These are phyloP conservation scores for Ophiosphaerella herpotricha DNA, from an alignment of 2,329 filamentous ascomycete genomes.

Conservation along the genomic window DNA sequence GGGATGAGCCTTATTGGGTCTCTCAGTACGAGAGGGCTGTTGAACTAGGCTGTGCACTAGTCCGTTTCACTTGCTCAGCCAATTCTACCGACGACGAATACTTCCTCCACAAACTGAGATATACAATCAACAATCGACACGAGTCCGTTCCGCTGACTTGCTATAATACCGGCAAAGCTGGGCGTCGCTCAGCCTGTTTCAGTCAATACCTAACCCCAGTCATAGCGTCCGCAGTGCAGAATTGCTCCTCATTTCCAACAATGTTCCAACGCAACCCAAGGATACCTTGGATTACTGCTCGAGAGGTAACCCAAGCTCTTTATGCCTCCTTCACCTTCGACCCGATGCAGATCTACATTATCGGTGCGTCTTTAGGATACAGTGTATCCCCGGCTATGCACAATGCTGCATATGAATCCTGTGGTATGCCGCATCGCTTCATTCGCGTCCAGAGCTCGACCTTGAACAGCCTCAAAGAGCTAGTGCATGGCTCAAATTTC, in stretches of 20 bases:
- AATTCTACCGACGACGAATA: constrained; percentile 65
- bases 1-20: constrained; percentile 62
- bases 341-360: constrained; percentile 72
- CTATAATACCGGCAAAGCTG: constrained; percentile 67
- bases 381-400: constrained; percentile 81
- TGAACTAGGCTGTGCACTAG: constrained; percentile 63
- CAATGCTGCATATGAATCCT: constrained; percentile 67
- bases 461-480: constrained; percentile 65
- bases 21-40: constrained; percentile 64
- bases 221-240: constrained; percentile 53
- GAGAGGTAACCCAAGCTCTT: constrained; percentile 67
- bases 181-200: constrained; percentile 68
- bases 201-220: constrained; percentile 69
- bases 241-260: constrained; percentile 40
- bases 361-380: constrained; percentile 73
- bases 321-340: constrained; percentile 70
- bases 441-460: constrained; percentile 66
- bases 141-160: constrained; percentile 61
- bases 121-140: constrained; percentile 52
- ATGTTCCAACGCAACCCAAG: constrained; percentile 42
- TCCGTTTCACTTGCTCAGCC: constrained; percentile 64
- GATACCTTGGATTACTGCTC: constrained; percentile 61
- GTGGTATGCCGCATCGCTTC: constrained; percentile 72
- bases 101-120: constrained; percentile 61
- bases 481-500: constrained; percentile 69